Conservation (phyloP, 2,329 filamentous ascomycete genomes). For the Fusarium humuli region DNA sequence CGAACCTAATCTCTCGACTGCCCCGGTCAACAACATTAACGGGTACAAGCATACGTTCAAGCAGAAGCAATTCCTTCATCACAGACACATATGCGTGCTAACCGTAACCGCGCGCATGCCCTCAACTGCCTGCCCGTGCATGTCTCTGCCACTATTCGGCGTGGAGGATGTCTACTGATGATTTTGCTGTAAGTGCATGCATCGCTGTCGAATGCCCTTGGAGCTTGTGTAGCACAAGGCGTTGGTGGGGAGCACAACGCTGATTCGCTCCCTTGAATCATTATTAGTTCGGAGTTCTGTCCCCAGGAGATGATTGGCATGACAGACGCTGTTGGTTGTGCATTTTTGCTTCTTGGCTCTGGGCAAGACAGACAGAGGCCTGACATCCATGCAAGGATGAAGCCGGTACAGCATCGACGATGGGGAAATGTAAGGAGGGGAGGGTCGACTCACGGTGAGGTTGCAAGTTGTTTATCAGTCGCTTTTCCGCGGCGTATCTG, state of each 20-base stretch:
- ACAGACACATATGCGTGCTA: neutral
- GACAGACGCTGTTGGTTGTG: neutral
- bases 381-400: neutral
- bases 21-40: neutral
- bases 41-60: neutral
- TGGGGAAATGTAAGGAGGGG: neutral
- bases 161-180: neutral
- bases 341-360: neutral
- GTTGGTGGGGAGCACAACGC: neutral
- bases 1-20: neutral
- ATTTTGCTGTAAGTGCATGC: neutral
- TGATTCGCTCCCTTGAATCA: neutral
- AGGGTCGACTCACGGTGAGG: neutral
- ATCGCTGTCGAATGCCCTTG: neutral
- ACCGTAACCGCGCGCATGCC: neutral
- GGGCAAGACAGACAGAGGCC: neutral
- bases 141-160: neutral
- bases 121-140: neutral
- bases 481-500: neutral
- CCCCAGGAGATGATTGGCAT: fast-evolving
- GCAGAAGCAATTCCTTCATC: conserved; percentile 4
- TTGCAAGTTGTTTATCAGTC: neutral
- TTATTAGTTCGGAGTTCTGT: neutral
- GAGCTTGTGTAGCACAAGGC: conserved; percentile 2
- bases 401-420: neutral